Base-by-base conservation (phyloP, 2,329 filamentous ascomycete species). In the Mycocentrospora acerina region DNA sequence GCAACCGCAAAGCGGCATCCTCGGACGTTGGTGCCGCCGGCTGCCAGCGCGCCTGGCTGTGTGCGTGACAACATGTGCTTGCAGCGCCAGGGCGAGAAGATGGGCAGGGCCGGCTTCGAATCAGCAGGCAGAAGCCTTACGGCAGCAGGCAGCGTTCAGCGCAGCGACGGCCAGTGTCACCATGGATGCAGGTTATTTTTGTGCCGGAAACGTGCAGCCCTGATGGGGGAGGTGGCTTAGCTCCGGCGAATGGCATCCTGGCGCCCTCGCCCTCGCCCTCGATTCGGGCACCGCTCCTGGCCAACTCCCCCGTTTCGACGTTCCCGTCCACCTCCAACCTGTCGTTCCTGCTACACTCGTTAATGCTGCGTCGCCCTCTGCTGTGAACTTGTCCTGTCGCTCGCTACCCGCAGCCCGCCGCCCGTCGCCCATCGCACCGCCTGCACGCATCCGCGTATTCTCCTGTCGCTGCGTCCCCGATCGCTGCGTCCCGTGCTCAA, bases 121-220 rank as follows among this genome's bases (percentile, higher is more conserved):
- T 47, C 44, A 42, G 35, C 13, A 19, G 33, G 25, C 32, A 17
- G 35, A 35, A 22, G 15, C 30, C 25, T 32, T 29, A 14, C 26
- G 42, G 28, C 18, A 29, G 18, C 13, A 35, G 24, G 40, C 27
- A 37, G 25, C 40, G 47, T 34, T 44, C 42, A 42, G 19, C 19
- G 40, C 42, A 47, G 42, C 43, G 40, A 40, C 42, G 32, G 37
- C 46, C 35, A 54, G 55, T 56, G 53, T 55, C 51, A 56, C 53
- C 46, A 48, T 33, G 39, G 52, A 40, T 36, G 34, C 39, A 46
- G 44, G 53, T 53, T 58, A 58, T 58, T 58, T 57, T 53, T 53
- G 53, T 51, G 51, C 48, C 38, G 37, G 38, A 33, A 37, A 35
- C 45, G 52, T 51, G 46, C 46, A 53, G 46, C 19, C 19, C 19